A percentile compares a stretch with the other conserved stretches of the same genome.
Evolutionary conservation across 108 stramenopile genomes (phyloP).

Genomic region (Mediolabrus comicus): DNA sequence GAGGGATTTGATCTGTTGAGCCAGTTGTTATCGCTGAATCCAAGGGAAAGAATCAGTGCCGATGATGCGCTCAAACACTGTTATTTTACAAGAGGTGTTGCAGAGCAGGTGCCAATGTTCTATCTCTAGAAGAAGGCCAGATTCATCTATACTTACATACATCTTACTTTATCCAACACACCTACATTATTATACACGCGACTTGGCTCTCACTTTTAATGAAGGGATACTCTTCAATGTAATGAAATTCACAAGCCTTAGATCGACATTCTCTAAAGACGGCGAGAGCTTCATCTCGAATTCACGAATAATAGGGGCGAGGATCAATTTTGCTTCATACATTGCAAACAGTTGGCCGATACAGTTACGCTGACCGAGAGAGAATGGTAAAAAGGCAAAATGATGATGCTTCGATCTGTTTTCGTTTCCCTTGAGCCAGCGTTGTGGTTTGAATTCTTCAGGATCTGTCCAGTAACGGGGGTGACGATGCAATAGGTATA

Average conservation of each 20-base stretch:
- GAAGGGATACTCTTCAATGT: conserved; percentile 55
- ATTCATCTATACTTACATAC: neutral
- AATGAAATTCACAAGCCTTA: conserved; percentile 41
- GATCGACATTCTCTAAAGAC: conserved; percentile 33
- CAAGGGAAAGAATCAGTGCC: conserved; percentile 84
- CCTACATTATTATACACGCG: neutral
- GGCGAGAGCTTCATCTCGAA: conserved; percentile 46
- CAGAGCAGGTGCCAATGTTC: conserved; percentile 37
- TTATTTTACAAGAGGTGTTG: conserved; percentile 35
- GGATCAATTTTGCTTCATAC: conserved; percentile 63
- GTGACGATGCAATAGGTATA: conserved; percentile 54
- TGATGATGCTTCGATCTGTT: conserved; percentile 21
- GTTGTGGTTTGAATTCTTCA: conserved; percentile 58
- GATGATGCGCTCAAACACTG: conserved; percentile 75
- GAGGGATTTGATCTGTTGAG: conserved; percentile 87
- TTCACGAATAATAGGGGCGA: conserved; percentile 50
- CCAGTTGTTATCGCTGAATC: conserved; percentile 88
- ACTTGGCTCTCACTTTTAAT: conserved; percentile 34
- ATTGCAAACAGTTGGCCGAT: conserved; percentile 66
- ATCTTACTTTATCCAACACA: neutral
- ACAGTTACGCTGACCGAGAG: conserved; percentile 59
- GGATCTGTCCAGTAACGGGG: conserved; percentile 67
- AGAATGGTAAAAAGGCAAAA: conserved; percentile 66
- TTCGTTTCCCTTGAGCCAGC: conserved; percentile 50
- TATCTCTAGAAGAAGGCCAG: too few species aligned